A percentile compares a stretch with the other conserved stretches of the same genome.
Evolutionary conservation across 2,329 filamentous ascomycete species (phyloP).

Genomic region (Fulvia fulva): DNA sequence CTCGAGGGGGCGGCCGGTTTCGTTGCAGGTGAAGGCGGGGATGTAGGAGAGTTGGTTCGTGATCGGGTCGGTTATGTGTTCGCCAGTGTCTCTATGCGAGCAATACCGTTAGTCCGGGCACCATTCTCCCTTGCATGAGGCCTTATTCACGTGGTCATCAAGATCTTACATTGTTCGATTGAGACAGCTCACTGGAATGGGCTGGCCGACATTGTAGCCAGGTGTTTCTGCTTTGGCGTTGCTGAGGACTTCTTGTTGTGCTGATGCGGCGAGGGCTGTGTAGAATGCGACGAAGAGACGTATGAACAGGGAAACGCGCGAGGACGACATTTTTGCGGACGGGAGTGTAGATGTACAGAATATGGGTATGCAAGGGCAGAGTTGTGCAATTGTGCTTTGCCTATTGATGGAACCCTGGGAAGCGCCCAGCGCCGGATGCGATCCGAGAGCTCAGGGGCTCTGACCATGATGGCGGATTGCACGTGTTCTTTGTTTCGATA

Average conservation of each 20-base stretch:
- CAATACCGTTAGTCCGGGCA: not conserved
- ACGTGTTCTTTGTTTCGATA: not conserved
- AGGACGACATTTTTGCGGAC: slow-evolving; percentile 18
- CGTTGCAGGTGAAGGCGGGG: slow-evolving; percentile 85
- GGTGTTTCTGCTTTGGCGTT: slow-evolving; percentile 27
- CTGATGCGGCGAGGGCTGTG: slow-evolving; percentile 36
- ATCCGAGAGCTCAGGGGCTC: not conserved
- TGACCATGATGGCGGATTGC: not conserved
- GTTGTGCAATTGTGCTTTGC: not conserved
- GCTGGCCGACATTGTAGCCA: slow-evolving; percentile 47
- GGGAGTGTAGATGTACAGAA: slow-evolving; percentile 3
- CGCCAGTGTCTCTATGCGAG: slow-evolving; percentile 69
- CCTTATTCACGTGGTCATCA: slow-evolving; percentile 18
- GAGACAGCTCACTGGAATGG: slow-evolving; percentile 50
- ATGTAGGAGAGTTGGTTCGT: slow-evolving; percentile 85
- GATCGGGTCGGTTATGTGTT: slow-evolving; percentile 72
- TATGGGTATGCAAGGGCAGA: not conserved
- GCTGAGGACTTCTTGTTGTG: slow-evolving; percentile 40
- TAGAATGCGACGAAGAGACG: slow-evolving; percentile 32
- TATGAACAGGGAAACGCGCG: slow-evolving; percentile 25
- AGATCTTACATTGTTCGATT: slow-evolving; percentile 51
- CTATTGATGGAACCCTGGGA: not conserved
- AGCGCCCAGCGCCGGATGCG: not conserved
- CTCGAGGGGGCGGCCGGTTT: slow-evolving; percentile 76
- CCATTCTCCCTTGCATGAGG: slow-evolving; percentile 4